Conservation (phyloP, 257 asterid genomes). For the Scutellaria barbata region DNA sequence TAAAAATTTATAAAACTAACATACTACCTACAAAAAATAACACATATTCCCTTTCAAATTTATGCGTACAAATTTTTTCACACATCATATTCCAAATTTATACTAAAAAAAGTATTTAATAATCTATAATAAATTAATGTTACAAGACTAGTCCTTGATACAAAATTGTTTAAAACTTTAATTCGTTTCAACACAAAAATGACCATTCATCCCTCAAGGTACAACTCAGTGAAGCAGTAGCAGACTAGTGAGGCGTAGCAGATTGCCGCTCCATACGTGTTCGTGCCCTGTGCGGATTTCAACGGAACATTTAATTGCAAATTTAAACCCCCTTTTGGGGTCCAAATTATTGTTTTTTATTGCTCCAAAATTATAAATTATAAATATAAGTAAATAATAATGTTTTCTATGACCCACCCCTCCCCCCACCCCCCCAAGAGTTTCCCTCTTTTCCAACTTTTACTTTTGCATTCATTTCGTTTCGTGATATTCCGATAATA, state of each 20-base stretch:
- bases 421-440: constrained; percentile 11
- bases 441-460: constrained; percentile 29
- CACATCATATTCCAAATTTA: too few relatives aligned
- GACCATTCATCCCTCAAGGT: neutral
- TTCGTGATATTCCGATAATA: neutral
- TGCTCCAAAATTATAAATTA: too few relatives aligned
- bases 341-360: constrained; percentile 9
- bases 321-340: constrained; percentile 14
- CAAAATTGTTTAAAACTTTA: too few relatives aligned
- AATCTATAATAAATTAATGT: too few relatives aligned
- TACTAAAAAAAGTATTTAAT: too few relatives aligned
- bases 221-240: constrained; percentile 18
- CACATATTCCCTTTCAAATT: too few relatives aligned
- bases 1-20: too few relatives aligned
- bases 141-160: too few relatives aligned
- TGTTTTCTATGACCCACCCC: neutral
- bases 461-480: constrained; percentile 24
- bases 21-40: too few relatives aligned
- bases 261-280: constrained; percentile 6
- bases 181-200: too few relatives aligned
- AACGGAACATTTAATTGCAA: neutral
- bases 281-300: constrained; percentile 26
- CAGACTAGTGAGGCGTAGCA: neutral
- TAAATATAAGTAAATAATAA: neutral
- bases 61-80: too few relatives aligned